phyloP scores from a whole-genome alignment of 2,329 filamentous ascomycete genomes.

The Sarocladium strictum region DNA sequence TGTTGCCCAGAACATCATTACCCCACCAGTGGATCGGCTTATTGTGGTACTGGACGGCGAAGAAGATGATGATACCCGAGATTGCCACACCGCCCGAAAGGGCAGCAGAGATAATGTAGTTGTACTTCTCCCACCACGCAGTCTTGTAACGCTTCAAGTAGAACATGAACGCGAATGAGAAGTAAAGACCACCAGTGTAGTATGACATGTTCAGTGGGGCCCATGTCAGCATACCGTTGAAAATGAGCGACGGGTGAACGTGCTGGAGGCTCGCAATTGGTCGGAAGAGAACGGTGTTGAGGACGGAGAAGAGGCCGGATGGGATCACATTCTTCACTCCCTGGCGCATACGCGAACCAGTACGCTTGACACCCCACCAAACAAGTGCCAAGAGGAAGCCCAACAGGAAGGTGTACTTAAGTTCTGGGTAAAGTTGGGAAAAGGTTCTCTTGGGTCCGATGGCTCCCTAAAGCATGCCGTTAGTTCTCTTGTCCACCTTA shows the following conservation, averaged over 20 bases:
- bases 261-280: conserved; percentile 25
- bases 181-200: conserved; percentile 34
- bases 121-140: conserved; percentile 41
- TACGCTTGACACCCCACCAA: conserved; percentile 61
- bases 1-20: conserved; percentile 19
- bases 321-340: conserved; percentile 8
- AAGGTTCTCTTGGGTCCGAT: conserved; percentile 29
- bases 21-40: conserved; percentile 36
- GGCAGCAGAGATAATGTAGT: conserved; percentile 35
- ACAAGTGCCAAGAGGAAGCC: conserved; percentile 29
- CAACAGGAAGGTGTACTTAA: conserved; percentile 38
- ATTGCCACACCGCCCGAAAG: conserved; percentile 34
- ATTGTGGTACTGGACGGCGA: conserved; percentile 32
- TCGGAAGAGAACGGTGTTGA: conserved; percentile 13
- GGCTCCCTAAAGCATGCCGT: conserved; percentile 12
- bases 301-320: conserved; percentile 10
- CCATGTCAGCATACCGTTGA: conserved; percentile 36
- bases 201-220: conserved; percentile 37
- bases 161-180: conserved; percentile 38
- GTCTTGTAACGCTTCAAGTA: conserved; percentile 29
- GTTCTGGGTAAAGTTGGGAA: conserved; percentile 32
- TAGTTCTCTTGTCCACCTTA: too few relatives aligned
- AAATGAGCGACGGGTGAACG: conserved; percentile 33
- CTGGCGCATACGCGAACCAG: conserved; percentile 27
- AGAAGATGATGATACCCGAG: conserved; percentile 35